Evolutionary conservation across 208 protist species (phyloP).

Genomic region (Leishmania arabica): DNA sequence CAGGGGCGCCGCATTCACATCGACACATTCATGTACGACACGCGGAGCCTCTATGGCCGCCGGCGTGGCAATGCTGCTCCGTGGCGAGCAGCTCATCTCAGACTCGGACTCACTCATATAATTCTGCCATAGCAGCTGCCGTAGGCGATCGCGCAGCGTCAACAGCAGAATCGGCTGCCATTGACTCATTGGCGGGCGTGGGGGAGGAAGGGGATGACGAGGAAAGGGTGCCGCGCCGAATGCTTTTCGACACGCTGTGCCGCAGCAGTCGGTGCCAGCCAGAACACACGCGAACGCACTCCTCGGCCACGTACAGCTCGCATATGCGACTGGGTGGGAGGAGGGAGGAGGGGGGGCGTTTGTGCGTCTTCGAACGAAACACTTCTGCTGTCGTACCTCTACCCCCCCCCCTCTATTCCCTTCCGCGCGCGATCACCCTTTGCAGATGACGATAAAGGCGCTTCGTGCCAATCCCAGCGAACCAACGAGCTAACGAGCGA

Average conservation of each 20-base stretch:
- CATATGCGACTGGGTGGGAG: not conserved
- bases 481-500: not conserved
- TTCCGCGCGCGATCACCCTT: not conserved
- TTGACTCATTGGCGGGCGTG: not conserved
- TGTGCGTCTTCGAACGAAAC: not conserved
- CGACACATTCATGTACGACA: too few species aligned
- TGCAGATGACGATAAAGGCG: not conserved
- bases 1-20: not conserved
- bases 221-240: not conserved
- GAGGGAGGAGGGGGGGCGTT: not conserved
- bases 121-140: not conserved
- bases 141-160: not conserved
- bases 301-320: not conserved
- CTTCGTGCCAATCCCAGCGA: not conserved
- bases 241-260: not conserved
- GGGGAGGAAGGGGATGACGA: not conserved
- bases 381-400: not conserved
- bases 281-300: not conserved
- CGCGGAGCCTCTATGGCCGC: not conserved
- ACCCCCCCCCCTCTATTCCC: not conserved
- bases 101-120: not conserved
- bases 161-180: not conserved
- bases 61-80: too few species aligned
- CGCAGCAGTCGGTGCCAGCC: not conserved
- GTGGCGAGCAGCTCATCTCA: not conserved